A percentile compares a stretch with the other conserved stretches of the same genome.
These are phyloP conservation scores for Mycena rebaudengoi DNA, from an alignment of 768 basidiomycete genomes.

Conservation along the genomic window DNA sequence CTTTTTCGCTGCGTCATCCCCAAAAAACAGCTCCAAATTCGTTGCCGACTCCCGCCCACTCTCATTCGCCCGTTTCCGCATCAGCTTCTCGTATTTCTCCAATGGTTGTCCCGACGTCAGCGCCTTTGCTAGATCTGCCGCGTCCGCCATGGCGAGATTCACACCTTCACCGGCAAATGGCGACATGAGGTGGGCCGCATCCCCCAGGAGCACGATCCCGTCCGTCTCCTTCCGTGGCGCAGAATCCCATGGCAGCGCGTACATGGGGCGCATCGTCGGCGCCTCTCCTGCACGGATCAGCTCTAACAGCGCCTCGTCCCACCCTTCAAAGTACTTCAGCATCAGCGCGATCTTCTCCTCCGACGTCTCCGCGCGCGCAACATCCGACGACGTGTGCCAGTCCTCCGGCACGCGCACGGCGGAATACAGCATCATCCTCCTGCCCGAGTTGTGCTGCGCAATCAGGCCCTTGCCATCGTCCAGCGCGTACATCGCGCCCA, in stretches of 20 bases:
- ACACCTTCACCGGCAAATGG: constrained; percentile 48
- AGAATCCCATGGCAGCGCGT: constrained; percentile 10
- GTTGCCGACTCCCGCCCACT: constrained; percentile 8
- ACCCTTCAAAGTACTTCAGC: constrained; percentile 12
- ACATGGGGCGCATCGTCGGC: constrained; percentile 12
- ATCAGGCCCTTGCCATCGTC: constrained; percentile 35
- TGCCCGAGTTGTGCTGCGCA: constrained; percentile 42
- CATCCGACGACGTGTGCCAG: constrained; percentile 10
- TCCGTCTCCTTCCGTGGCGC: neutral
- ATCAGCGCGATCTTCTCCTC: neutral
- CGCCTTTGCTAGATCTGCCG: constrained; percentile 18
- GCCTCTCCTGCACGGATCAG: constrained; percentile 13
- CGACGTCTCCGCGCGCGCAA: constrained; percentile 8
- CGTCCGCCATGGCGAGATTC: constrained; percentile 45
- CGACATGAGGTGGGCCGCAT: constrained; percentile 47
- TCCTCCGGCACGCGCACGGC: constrained; percentile 14
- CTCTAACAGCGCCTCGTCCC: constrained; percentile 13
- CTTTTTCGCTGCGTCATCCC: neutral
- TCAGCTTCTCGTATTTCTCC: constrained; percentile 19
- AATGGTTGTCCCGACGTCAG: constrained; percentile 7
- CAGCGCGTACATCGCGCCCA: constrained; percentile 34
- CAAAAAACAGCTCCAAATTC: constrained; percentile 16
- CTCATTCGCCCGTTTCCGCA: constrained; percentile 14
- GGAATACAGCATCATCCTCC: constrained; percentile 32
- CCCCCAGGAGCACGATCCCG: constrained; percentile 35